These are phyloP conservation scores for Xanthoparmelia taractica DNA, from an alignment of 495 filamentous ascomycete genomes.

Conservation along the genomic window DNA sequence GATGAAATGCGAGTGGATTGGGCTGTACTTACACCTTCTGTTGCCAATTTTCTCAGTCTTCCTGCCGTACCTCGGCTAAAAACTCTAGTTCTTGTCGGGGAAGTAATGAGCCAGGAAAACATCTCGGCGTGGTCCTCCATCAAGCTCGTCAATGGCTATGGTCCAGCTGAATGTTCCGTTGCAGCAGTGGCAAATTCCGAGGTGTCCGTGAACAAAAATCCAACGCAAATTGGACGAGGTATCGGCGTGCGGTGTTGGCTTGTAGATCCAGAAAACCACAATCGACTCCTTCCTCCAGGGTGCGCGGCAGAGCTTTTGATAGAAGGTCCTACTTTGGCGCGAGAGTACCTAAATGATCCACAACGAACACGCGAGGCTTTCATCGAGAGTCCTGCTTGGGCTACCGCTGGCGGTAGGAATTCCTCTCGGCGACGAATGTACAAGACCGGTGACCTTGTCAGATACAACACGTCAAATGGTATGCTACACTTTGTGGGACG, in stretches of 20 bases:
- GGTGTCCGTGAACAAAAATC: slow-evolving; percentile 24
- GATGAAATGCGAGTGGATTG: slow-evolving; percentile 35
- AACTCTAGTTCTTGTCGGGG: slow-evolving; percentile 39
- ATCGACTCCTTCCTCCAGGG: slow-evolving; percentile 44
- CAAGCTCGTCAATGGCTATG: slow-evolving; percentile 52
- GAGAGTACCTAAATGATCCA: slow-evolving; percentile 47
- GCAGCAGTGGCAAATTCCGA: slow-evolving; percentile 24
- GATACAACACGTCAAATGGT: slow-evolving; percentile 24
- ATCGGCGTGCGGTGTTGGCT: slow-evolving; percentile 47
- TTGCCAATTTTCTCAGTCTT: slow-evolving; percentile 43
- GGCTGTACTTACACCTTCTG: slow-evolving; percentile 42
- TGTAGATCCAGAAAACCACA: slow-evolving; percentile 42
- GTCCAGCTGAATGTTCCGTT: slow-evolving; percentile 47
- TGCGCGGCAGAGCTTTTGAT: slow-evolving; percentile 48
- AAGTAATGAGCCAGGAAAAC: slow-evolving; percentile 42
- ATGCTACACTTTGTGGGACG: slow-evolving; percentile 30
- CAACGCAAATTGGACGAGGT: slow-evolving; percentile 41
- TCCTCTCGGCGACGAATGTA: slow-evolving; percentile 29
- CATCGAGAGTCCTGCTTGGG: slow-evolving; percentile 36
- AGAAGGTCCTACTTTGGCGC: slow-evolving; percentile 42
- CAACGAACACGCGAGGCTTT: slow-evolving; percentile 46
- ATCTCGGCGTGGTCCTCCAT: slow-evolving; percentile 47
- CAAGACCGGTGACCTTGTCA: slow-evolving; percentile 31
- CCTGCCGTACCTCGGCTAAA: slow-evolving; percentile 39
- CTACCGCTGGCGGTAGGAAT: slow-evolving; percentile 9